Base-by-base conservation (phyloP, 2,329 filamentous ascomycete genomes). In the Colletotrichum spinosum region DNA sequence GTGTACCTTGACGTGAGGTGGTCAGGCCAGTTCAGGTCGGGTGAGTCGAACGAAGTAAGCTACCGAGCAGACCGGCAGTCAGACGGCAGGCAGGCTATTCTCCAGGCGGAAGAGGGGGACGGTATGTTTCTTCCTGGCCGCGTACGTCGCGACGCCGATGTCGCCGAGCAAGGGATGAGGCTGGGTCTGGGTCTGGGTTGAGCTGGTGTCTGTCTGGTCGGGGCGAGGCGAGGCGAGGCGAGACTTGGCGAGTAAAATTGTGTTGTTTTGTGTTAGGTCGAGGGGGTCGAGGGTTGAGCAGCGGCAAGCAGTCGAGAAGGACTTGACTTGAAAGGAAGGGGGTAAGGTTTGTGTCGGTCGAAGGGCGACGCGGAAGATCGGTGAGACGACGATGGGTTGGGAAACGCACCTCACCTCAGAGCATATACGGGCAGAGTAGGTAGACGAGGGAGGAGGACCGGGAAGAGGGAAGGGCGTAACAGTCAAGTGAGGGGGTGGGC, bases 111-210 rank as follows among this genome's bases (percentile, higher is more conserved):
- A 48, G 50, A 44, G 35, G 38, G 33, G 56, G 50, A 37, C 33
- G 55, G 52, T 57, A 39, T 46, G 39, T 38, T 39, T 37, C 46
- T 50, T 17, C 34, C 57, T 17, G 38, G 51, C 56, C 38, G 57
- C 50, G 51, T 48, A 48, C 37, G 62, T 56, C 41, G 57, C 42
- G 46, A 62, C 39, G 46, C 62, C 52, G 57, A 65, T 62, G 46
- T 52, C 46, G 57, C 52, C 58, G 62, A 62, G 58, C 62, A 62
- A 65, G 58, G 62, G 52, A 56, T 59, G 38, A 46, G 44, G n/a
- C 44, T 17, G n/a, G 44, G 15, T 15, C 44, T 25, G 15, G 33
- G 17, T 25, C 25, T 25, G 52, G 54, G 42, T 33, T n/a, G 33
- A n/a, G 25, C 25, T 25, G 25, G 25, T 5, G 25, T 25, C 25